Percentiles rank a stretch among this genome's conserved stretches.
phyloP scores from a whole-genome alignment of 2,329 filamentous ascomycete species.

The Fusarium mangiferae region DNA sequence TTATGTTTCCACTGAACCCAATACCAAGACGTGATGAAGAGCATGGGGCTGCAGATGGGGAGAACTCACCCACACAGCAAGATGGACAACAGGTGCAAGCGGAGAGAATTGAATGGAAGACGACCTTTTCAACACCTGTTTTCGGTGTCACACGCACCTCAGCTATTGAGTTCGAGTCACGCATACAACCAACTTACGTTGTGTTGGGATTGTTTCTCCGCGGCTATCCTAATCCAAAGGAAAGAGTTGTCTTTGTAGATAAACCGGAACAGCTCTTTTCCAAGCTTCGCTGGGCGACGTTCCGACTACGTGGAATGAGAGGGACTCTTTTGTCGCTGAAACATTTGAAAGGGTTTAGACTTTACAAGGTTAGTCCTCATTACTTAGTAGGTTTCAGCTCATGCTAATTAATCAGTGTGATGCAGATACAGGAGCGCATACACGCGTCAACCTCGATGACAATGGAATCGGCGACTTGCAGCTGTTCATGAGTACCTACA shows the following conservation, averaged over 20 bases:
- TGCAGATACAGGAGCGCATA: accelerated
- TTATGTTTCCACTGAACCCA: not conserved
- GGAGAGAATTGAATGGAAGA: not conserved
- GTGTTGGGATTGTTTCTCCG: not conserved
- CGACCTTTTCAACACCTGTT: not conserved
- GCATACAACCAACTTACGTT: not conserved
- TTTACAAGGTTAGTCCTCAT: not conserved
- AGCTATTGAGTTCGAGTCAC: not conserved
- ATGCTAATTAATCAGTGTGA: not conserved
- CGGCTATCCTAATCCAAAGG: not conserved
- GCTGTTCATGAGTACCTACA: accelerated
- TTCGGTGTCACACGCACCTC: not conserved
- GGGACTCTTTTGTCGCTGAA: not conserved
- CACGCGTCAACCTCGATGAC: accelerated
- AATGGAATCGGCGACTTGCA: not conserved
- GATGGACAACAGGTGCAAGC: no score
- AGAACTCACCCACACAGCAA: not conserved
- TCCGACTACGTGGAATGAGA: not conserved
- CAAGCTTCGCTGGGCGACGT: not conserved
- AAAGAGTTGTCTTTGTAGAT: not conserved
- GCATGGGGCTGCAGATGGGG: not conserved
- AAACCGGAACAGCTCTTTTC: not conserved
- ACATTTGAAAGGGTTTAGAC: not conserved
- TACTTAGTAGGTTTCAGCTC: not conserved
- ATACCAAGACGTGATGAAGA: not conserved